Evolutionary conservation across 2,329 filamentous ascomycete genomes (phyloP).

Genomic region (Helminthosporium solani): DNA sequence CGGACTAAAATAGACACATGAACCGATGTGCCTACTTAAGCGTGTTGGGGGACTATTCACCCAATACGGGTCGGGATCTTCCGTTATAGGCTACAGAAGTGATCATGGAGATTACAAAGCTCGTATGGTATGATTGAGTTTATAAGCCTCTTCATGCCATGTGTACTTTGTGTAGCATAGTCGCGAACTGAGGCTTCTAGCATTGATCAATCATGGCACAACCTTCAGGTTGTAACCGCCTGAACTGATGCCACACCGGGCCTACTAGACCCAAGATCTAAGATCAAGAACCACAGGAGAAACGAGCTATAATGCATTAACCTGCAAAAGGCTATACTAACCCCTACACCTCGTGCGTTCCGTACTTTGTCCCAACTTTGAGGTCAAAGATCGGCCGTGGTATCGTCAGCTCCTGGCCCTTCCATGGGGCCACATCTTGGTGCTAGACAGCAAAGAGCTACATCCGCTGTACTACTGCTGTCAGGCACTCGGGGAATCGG

Average conservation of each 20-base stretch:
- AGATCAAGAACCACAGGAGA: neutral
- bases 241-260: no score
- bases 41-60: neutral
- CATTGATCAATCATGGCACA: neutral
- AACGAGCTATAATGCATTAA: neutral
- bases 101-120: neutral
- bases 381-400: neutral
- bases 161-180: neutral
- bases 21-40: neutral
- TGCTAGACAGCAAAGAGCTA: constrained; percentile 1
- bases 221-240: no score
- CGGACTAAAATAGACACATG: neutral
- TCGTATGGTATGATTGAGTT: neutral
- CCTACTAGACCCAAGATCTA: no score
- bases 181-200: neutral
- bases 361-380: neutral
- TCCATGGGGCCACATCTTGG: constrained; percentile 3
- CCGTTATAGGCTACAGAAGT: neutral
- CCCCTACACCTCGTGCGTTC: neutral
- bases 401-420: neutral
- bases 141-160: neutral
- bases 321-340: neutral
- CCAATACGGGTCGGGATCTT: neutral
- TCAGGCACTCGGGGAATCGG: no score
- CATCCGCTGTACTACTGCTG: neutral